Evolutionary conservation across 2,329 filamentous ascomycete species (phyloP).

Genomic region (Claviceps capensis): DNA sequence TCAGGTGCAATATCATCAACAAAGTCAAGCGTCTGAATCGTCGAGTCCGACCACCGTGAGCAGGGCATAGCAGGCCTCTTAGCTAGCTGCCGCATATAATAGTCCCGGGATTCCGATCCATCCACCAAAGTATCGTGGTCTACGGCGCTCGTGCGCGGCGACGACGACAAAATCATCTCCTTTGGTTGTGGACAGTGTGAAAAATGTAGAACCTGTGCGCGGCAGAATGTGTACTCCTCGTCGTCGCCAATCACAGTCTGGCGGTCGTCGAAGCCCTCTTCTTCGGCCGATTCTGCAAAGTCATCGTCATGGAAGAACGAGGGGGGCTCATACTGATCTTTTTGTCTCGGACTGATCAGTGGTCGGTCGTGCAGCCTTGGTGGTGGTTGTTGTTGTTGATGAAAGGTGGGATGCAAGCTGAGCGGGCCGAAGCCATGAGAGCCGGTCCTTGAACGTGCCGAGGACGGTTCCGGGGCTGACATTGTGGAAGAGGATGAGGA

Average conservation of each 20-base stretch:
- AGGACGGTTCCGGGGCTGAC: constrained; percentile 12
- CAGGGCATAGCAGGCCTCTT: constrained; percentile 19
- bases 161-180: constrained; percentile 19
- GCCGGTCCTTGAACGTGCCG: constrained; percentile 11
- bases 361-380: constrained; percentile 23
- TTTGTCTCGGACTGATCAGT: constrained; percentile 13
- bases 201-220: constrained; percentile 3
- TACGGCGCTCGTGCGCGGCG: constrained; percentile 6
- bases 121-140: background rate
- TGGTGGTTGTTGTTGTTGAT: constrained; percentile 13
- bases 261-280: constrained; percentile 12
- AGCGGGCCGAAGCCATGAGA: constrained; percentile 20
- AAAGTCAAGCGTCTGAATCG: constrained; percentile 19
- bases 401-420: constrained; percentile 20
- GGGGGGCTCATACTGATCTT: constrained; percentile 10
- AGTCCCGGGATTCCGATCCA: constrained; percentile 16
- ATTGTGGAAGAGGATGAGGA: constrained; percentile 16
- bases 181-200: constrained; percentile 3
- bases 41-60: constrained; percentile 31
- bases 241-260: constrained; percentile 8
- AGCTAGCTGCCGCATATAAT: constrained; percentile 19
- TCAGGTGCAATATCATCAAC: constrained; percentile 7
- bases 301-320: constrained; percentile 17
- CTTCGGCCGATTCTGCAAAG: constrained; percentile 3
- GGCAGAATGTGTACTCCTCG: constrained; percentile 7